A percentile compares a stretch with the other conserved stretches of the same genome.
These are phyloP conservation scores for Neocatenulostroma microsporum DNA, from an alignment of 2,329 filamentous ascomycete species.

Conservation along the genomic window DNA sequence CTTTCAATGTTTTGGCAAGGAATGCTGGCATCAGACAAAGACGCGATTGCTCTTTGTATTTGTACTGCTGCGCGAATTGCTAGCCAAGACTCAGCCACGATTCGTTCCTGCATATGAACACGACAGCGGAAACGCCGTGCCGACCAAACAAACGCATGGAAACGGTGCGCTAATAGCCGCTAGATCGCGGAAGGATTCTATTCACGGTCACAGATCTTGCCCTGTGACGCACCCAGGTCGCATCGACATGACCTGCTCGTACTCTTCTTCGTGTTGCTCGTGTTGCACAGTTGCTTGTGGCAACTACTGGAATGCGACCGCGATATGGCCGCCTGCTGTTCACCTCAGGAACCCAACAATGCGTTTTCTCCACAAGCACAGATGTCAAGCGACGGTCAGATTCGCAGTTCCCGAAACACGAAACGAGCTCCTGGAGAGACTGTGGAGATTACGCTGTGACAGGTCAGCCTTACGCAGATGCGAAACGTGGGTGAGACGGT, in stretches of 20 bases:
- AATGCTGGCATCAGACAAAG: background rate
- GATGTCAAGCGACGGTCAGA: background rate
- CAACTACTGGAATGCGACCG: too few relatives aligned
- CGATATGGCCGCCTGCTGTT: too few relatives aligned
- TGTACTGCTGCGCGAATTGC: background rate
- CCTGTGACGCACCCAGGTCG: too few relatives aligned
- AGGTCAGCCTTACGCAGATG: background rate
- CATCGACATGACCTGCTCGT: too few relatives aligned
- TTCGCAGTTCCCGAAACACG: background rate
- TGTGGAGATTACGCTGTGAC: background rate
- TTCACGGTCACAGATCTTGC: background rate
- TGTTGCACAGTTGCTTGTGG: too few relatives aligned
- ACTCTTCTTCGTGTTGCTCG: too few relatives aligned
- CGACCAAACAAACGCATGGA: background rate
- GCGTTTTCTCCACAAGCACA: too few relatives aligned
- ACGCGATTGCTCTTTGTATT: background rate
- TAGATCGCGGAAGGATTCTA: background rate
- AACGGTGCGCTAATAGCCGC: too few relatives aligned
- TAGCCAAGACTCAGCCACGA: slow-evolving; percentile 1
- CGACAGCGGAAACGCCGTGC: background rate
- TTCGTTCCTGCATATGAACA: slow-evolving; percentile 3
- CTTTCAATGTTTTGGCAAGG: background rate
- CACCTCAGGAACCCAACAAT: too few relatives aligned
- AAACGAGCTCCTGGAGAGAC: background rate
- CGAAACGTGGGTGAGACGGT: too few relatives aligned